Conservation (phyloP, 208 protist species). For the Vickermania spadyakhi region DNA sequence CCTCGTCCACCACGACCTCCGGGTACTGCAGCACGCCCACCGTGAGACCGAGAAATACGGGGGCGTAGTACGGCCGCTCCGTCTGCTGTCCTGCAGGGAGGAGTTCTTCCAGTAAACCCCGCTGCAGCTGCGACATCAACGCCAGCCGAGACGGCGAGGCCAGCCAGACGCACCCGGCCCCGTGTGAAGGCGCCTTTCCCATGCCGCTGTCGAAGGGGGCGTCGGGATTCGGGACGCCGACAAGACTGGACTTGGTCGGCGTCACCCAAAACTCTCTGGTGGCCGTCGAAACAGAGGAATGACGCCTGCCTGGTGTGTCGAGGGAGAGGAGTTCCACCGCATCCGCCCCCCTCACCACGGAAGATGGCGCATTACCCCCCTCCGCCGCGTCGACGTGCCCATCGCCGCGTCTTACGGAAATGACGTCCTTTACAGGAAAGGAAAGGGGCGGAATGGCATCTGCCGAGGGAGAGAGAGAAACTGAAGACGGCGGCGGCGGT, state of each 20-base stretch:
- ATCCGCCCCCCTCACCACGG: background rate
- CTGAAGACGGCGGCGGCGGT: background rate
- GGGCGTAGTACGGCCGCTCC: conserved; percentile 35
- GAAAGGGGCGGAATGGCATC: too few species aligned
- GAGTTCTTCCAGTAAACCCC: conserved; percentile 18
- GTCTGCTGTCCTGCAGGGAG: conserved; percentile 25
- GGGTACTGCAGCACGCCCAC: background rate
- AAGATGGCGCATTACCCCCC: too few species aligned
- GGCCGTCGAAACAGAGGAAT: too few species aligned
- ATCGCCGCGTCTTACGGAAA: too few species aligned
- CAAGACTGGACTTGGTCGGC: too few species aligned
- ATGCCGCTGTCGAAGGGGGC: background rate
- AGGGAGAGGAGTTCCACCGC: too few species aligned
- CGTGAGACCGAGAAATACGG: conserved; percentile 40
- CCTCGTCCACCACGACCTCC: background rate
- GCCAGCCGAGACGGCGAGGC: background rate
- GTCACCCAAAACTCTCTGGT: too few species aligned
- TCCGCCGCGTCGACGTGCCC: too few species aligned
- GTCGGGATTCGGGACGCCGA: too few species aligned
- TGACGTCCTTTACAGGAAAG: too few species aligned
- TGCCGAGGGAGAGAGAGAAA: background rate
- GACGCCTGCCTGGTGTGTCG: too few species aligned
- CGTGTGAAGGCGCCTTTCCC: background rate
- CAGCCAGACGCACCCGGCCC: background rate
- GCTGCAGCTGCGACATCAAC: conserved; percentile 6